These are phyloP conservation scores for Camillea tinctor DNA, from an alignment of 2,329 filamentous ascomycete genomes.

Conservation along the genomic window DNA sequence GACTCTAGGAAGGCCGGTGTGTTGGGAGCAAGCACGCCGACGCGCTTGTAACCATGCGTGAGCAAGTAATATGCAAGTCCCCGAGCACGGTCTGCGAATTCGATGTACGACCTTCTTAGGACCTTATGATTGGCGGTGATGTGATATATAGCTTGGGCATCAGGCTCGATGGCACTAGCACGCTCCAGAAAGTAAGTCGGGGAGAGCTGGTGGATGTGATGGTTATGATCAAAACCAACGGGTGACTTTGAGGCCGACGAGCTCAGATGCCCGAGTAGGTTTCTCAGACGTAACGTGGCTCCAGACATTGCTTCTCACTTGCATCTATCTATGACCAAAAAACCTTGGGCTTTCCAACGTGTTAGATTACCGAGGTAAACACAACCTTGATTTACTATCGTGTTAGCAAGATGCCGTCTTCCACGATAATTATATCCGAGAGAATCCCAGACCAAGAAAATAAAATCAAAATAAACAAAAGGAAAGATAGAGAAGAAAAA, in stretches of 20 bases:
- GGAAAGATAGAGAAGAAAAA: no score
- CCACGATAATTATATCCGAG: no score
- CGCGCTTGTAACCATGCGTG: conserved; percentile 69
- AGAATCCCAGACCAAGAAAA: no score
- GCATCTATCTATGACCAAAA: no score
- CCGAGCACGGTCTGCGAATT: conserved; percentile 80
- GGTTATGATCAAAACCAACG: conserved; percentile 44
- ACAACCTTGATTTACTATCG: no score
- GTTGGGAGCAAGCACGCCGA: conserved; percentile 87
- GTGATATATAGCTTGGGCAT: conserved; percentile 83
- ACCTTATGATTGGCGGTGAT: conserved; percentile 73
- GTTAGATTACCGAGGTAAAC: no score
- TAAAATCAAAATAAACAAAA: no score
- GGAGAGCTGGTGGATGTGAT: conserved; percentile 74
- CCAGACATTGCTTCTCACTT: conserved; percentile 55
- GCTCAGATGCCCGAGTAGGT: conserved; percentile 53
- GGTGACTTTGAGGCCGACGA: conserved; percentile 33
- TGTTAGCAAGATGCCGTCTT: no score
- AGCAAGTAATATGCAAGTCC: conserved; percentile 86
- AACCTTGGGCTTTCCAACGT: no score
- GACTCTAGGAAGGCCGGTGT: conserved; percentile 92
- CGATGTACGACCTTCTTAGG: conserved; percentile 73
- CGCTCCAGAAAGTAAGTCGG: conserved; percentile 86
- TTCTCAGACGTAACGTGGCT: conserved; percentile 59
- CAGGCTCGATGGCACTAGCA: conserved; percentile 82